phyloP scores from a whole-genome alignment of 1,139 yeast species.

The Pichia sp. region DNA sequence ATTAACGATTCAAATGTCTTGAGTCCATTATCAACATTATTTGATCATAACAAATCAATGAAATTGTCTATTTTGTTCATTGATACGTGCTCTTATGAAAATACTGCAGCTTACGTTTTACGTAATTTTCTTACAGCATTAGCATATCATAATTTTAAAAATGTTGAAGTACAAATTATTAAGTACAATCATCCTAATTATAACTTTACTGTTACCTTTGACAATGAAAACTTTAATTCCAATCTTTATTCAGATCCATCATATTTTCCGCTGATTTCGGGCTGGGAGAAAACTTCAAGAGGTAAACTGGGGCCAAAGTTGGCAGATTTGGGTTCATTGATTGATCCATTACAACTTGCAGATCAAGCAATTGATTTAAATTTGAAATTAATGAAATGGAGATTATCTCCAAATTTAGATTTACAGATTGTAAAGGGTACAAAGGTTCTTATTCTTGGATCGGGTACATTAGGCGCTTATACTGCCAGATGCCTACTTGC shows the following conservation, averaged over 20 bases:
- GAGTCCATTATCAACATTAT: constrained; percentile 15
- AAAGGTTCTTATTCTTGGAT: constrained; percentile 76
- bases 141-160: constrained; percentile 34
- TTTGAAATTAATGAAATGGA: constrained; percentile 92
- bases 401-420: constrained; percentile 78
- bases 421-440: constrained; percentile 55
- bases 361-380: constrained; percentile 90
- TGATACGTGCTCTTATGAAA: constrained; percentile 50
- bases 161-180: constrained; percentile 37
- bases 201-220: constrained; percentile 25
- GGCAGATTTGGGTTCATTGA: constrained; percentile 73
- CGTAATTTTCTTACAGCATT: constrained; percentile 62
- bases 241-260: constrained; percentile 1
- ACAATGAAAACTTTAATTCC: constrained; percentile 5
- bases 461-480: constrained; percentile 94
- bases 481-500: constrained; percentile 81
- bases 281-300: constrained; percentile 83
- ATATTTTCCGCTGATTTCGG: constrained; percentile 41
- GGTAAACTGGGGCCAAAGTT: constrained; percentile 76
- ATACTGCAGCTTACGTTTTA: constrained; percentile 54
- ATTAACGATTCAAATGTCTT: constrained; percentile 16
- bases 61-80: constrained; percentile 41
- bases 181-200: constrained; percentile 23
- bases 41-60: constrained; percentile 5
- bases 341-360: constrained; percentile 76